phyloP scores from a whole-genome alignment of 1,284 basidiomycete genomes.

The Singerocomus rubriflavus region DNA sequence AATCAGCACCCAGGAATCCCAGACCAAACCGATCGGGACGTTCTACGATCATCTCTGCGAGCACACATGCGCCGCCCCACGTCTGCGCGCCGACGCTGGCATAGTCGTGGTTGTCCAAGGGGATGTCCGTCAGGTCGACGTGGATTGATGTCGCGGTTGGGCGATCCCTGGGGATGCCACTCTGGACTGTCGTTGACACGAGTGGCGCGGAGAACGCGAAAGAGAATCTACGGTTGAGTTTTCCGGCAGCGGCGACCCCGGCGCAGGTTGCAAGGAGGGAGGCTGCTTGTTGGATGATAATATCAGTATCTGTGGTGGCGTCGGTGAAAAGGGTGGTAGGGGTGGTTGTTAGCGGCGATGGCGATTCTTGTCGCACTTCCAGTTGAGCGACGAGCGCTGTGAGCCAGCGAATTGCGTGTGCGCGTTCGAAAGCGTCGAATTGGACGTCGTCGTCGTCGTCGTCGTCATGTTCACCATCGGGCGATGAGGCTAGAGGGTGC shows the following conservation, averaged over 20 bases:
- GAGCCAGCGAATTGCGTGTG: slow-evolving; percentile 69
- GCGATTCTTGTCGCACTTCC: slow-evolving; percentile 13
- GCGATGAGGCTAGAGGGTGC: background rate
- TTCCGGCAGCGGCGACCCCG: slow-evolving; percentile 54
- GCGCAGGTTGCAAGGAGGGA: slow-evolving; percentile 63
- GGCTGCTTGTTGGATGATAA: slow-evolving; percentile 51
- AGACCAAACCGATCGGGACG: slow-evolving; percentile 56
- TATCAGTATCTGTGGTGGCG: background rate
- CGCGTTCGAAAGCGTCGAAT: slow-evolving; percentile 63
- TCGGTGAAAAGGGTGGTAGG: slow-evolving; percentile 16
- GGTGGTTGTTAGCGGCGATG: background rate
- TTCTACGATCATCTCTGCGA: slow-evolving; percentile 73
- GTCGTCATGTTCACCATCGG: background rate
- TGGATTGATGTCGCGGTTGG: slow-evolving; percentile 9
- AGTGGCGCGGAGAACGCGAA: slow-evolving; percentile 26
- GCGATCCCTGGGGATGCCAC: no score
- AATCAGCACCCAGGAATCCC: background rate
- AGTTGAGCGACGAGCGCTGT: slow-evolving; percentile 49
- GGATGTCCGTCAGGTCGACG: slow-evolving; percentile 68
- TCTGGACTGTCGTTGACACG: no score
- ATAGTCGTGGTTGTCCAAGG: slow-evolving; percentile 73
- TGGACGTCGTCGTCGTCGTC: slow-evolving; percentile 23
- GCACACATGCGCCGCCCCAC: slow-evolving; percentile 84
- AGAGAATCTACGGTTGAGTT: slow-evolving; percentile 39
- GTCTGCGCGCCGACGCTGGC: slow-evolving; percentile 84